Conservation (phyloP, 805 yeast genomes). For the Sugiyamaella floridensis region DNA sequence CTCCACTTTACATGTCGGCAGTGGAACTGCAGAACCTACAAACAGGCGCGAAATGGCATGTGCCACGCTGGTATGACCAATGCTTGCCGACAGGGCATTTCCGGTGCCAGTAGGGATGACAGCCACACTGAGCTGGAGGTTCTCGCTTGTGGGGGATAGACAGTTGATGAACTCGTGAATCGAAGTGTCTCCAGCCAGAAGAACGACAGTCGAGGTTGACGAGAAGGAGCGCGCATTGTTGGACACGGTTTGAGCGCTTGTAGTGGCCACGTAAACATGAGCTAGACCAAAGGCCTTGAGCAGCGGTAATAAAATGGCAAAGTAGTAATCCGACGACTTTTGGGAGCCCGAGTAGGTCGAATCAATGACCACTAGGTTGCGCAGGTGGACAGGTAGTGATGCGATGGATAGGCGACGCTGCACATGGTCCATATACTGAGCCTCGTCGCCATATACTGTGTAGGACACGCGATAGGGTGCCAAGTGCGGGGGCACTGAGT, state of each 20-base stretch:
- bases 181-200: conserved; percentile 85
- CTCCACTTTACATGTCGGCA: conserved; percentile 40
- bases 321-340: conserved; percentile 24
- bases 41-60: conserved; percentile 27
- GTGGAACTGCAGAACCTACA: conserved; percentile 26
- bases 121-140: conserved; percentile 22
- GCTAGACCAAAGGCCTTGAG: conserved; percentile 27
- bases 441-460: neutral
- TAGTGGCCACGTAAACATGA: conserved; percentile 33
- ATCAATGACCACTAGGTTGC: conserved; percentile 30
- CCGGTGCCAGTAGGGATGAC: conserved; percentile 79
- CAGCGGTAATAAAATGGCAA: conserved; percentile 28
- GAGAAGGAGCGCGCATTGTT: conserved; percentile 29
- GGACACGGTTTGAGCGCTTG: conserved; percentile 24
- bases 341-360: conserved; percentile 28
- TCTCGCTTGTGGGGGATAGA: conserved; percentile 20
- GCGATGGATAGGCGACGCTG: conserved; percentile 3
- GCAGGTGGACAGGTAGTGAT: conserved; percentile 20
- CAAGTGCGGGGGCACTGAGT: conserved; percentile 8
- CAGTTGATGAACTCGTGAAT: conserved; percentile 67
- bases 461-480: neutral
- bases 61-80: conserved; percentile 33
- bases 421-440: neutral
- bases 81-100: conserved; percentile 66
- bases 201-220: conserved; percentile 39